These are phyloP conservation scores for Microsporum audouinii DNA, from an alignment of 2,329 filamentous ascomycete species.

Conservation along the genomic window DNA sequence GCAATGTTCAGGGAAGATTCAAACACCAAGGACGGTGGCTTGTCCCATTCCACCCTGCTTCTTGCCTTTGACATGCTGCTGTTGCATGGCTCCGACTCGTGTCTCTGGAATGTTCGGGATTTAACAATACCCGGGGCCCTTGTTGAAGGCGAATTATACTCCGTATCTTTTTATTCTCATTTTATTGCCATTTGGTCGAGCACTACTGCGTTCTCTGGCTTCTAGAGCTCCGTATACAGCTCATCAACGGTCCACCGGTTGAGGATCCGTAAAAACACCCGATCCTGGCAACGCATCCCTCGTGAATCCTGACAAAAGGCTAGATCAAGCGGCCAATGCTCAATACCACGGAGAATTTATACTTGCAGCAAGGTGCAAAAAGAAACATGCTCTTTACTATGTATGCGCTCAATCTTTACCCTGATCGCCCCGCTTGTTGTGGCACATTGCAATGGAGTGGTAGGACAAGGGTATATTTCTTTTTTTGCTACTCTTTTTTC, in stretches of 20 bases:
- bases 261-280: not conserved
- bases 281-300: not conserved
- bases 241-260: not conserved
- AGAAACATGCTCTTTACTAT: not conserved
- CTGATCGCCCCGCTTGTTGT: not conserved
- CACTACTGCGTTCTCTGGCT: not conserved
- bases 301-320: not conserved
- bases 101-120: not conserved
- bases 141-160: not conserved
- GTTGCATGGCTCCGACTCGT: not conserved
- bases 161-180: not conserved
- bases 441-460: not conserved
- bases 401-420: not conserved
- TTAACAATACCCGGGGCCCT: not conserved
- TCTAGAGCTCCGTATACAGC: not conserved
- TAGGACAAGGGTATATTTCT: slow-evolving; percentile 1
- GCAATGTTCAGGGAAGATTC: not conserved
- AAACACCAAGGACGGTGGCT: not conserved
- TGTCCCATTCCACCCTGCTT: not conserved
- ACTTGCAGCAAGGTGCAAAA: not conserved
- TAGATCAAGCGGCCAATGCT: not conserved
- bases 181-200: not conserved
- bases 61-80: not conserved
- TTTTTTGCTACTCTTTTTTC: not conserved
- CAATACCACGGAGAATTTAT: not conserved